Evolutionary conservation across 139 green algal species (phyloP).

Genomic region (Coelastrella sp.): DNA sequence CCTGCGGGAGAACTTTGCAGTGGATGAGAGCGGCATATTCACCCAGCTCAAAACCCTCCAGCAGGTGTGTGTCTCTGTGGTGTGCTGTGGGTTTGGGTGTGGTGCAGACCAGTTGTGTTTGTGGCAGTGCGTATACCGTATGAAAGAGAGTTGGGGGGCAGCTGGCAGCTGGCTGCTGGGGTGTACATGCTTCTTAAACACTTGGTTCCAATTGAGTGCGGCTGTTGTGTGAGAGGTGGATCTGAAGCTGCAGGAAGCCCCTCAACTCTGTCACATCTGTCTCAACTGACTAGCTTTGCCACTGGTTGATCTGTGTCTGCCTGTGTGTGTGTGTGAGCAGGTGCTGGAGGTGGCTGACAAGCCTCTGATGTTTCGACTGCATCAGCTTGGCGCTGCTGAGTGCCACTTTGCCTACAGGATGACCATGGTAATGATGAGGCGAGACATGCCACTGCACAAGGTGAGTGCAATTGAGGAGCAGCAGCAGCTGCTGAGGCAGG

Average conservation of each 20-base stretch:
- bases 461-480: conserved; percentile 35
- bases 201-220: too few relatives aligned
- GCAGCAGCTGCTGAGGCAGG: conserved; percentile 67
- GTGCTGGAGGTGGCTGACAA: conserved; percentile 44
- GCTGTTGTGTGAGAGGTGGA: neutral
- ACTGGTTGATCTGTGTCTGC: too few relatives aligned
- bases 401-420: conserved; percentile 91
- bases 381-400: conserved; percentile 65
- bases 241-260: too few relatives aligned
- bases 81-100: conserved; percentile 15
- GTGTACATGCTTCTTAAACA: too few relatives aligned
- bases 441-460: conserved; percentile 77
- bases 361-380: conserved; percentile 56
- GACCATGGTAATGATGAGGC: conserved; percentile 82
- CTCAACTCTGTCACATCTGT: too few relatives aligned
- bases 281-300: neutral
- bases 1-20: conserved; percentile 76
- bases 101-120: conserved; percentile 42
- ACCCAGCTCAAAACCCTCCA: conserved; percentile 68
- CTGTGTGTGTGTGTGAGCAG: neutral
- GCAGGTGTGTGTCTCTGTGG: neutral
- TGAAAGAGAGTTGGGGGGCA: neutral
- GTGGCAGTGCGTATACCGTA: neutral
- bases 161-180: too few relatives aligned
- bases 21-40: conserved; percentile 80